phyloP scores from a whole-genome alignment of 345 rosid genomes.

The Combretum micranthum region DNA sequence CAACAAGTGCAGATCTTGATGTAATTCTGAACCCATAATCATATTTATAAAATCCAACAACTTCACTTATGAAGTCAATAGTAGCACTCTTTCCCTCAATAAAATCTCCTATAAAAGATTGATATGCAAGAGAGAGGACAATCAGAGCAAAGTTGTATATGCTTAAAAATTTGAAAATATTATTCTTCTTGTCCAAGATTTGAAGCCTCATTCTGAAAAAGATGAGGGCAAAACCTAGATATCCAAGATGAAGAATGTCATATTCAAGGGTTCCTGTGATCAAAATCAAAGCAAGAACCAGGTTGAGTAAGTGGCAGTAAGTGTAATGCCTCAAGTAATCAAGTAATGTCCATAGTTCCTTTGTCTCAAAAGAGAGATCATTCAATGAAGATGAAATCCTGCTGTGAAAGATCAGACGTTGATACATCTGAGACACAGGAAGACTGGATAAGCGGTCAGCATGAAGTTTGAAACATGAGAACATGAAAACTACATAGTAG shows the following conservation, averaged over 20 bases:
- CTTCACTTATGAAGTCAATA: constrained; percentile 22
- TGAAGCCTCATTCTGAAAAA: too few species aligned
- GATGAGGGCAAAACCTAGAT: constrained; percentile 7
- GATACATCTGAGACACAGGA: constrained; percentile 23
- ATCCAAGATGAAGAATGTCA: not conserved
- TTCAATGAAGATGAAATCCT: constrained; percentile 1
- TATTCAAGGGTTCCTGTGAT: constrained; percentile 32
- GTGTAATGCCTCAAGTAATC: too few species aligned
- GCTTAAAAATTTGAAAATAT: constrained; percentile 10
- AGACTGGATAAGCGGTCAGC: constrained; percentile 32
- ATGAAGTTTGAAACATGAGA: constrained; percentile 33
- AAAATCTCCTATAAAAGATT: constrained; percentile 27
- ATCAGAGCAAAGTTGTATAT: too few species aligned
- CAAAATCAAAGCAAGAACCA: constrained; percentile 16
- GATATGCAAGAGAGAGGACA: constrained; percentile 35
- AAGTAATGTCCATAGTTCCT: too few species aligned
- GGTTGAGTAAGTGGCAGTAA: too few species aligned
- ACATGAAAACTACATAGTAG: constrained; percentile 35
- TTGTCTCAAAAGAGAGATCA: too few species aligned
- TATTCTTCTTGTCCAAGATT: too few species aligned
- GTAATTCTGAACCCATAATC: constrained; percentile 44
- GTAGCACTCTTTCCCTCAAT: constrained; percentile 22
- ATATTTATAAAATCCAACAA: constrained; percentile 37
- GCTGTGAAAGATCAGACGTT: constrained; percentile 17
- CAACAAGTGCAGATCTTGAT: constrained; percentile 41